phyloP scores from a whole-genome alignment of 177 flowering plant genomes.

The Vitis hybrid region DNA sequence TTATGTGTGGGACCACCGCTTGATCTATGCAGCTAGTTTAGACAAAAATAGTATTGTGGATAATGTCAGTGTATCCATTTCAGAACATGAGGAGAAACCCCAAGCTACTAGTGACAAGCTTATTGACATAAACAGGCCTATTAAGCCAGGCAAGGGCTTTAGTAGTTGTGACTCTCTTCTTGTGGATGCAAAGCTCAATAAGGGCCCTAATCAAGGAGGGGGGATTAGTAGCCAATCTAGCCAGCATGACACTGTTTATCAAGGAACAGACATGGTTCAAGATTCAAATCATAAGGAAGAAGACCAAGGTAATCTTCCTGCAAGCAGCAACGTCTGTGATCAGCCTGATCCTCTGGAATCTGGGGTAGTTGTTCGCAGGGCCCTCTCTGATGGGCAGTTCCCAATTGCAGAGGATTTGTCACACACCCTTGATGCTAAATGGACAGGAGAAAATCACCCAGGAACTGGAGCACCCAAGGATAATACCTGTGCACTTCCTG shows the following conservation, averaged over 20 bases:
- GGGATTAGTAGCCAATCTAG: slow-evolving; percentile 15
- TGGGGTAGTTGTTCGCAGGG: slow-evolving; percentile 40
- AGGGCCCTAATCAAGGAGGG: slow-evolving; percentile 25
- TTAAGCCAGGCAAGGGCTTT: slow-evolving; percentile 19
- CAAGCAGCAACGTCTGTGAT: slow-evolving; percentile 22
- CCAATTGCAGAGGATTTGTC: slow-evolving; percentile 59
- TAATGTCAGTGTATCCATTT: slow-evolving; percentile 18
- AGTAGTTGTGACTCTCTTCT: slow-evolving; percentile 33
- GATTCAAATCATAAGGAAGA: slow-evolving; percentile 26
- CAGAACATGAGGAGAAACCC: slow-evolving; percentile 39
- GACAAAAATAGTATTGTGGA: slow-evolving; percentile 27
- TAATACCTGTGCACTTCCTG: slow-evolving; percentile 23
- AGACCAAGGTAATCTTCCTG: slow-evolving; percentile 16
- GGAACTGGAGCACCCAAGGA: slow-evolving; percentile 31
- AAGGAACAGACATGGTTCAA: slow-evolving; percentile 20
- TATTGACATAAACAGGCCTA: slow-evolving; percentile 25
- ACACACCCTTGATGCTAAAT: slow-evolving; percentile 86
- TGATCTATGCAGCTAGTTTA: slow-evolving; percentile 54
- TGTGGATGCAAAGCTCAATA: slow-evolving; percentile 32
- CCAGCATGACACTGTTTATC: slow-evolving; percentile 24
- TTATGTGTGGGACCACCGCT: slow-evolving; percentile 86
- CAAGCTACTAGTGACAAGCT: slow-evolving; percentile 30
- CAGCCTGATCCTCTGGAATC: slow-evolving; percentile 37
- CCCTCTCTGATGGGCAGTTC: slow-evolving; percentile 65
- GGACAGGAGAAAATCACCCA: slow-evolving; percentile 83